Base-by-base conservation (phyloP, 495 filamentous ascomycete genomes). In the Jackrogersella minutella region DNA sequence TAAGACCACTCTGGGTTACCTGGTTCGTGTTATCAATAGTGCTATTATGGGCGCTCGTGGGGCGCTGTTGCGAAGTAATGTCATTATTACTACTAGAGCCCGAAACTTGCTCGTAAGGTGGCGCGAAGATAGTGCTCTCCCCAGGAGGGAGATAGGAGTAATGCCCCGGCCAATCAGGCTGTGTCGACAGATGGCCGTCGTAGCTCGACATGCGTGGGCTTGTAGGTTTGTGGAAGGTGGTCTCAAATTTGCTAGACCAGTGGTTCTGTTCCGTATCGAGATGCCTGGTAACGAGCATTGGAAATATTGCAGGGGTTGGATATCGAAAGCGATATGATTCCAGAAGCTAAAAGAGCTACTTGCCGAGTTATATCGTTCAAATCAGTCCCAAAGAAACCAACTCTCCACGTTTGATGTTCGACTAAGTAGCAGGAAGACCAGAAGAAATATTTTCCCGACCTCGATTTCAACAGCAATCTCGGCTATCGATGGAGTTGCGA, bases 281-380 rank as follows among this genome's bases (percentile, higher is more conserved):
- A 74, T 81, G 80, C 78, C 84, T 82, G 77, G 82, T 82, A 80
- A 84, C 83, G 76, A 86, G 83, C 84, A 86, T 86, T 85, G 81
- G 80, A 80, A 81, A 76, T 71, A 47, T 66, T 64, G 64, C 67
- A 22, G 57, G 54, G 41, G 63, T 62, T 61, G 44, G 55, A 47
- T 69, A 57, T 64, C 30, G 67, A 53, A 36, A 51, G 33, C 51
- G 58, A 54, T 58, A 26, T 66, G 21, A 46, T 66, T 61, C 52
- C 24, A 57, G 19, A 41, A 62, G 58, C 46, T 58, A 46, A 10
- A 24, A 17, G 39, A 55, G 66, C 43, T 64, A 46, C 37, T 69
- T 61, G 55, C 56, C 55, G 51, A 58, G 46, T 44, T 58, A 65
- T 30, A 52, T 52, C 44, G 61, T 57, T 57, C 39, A 49, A 31